Percentiles rank a stretch among this genome's conserved stretches.
Evolutionary conservation across 345 rosid species (phyloP).

Genomic region (Aegle marmelos): DNA sequence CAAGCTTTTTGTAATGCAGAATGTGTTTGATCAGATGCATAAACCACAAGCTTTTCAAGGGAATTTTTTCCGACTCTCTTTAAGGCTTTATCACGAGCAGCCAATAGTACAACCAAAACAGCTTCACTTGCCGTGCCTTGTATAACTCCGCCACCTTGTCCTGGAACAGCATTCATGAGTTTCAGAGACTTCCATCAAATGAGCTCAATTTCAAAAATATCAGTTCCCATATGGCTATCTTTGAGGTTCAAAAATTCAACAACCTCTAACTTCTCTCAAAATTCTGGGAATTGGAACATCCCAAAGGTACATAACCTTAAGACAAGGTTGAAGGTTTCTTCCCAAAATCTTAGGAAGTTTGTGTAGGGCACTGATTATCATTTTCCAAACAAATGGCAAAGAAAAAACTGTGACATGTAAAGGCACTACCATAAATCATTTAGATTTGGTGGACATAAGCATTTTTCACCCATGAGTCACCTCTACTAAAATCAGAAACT

Average conservation of each 20-base stretch:
- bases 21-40: constrained; percentile 89
- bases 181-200: constrained; percentile 5
- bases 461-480: background rate
- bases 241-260: constrained; percentile 1
- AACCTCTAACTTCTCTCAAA: background rate
- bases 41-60: constrained; percentile 74
- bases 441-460: background rate
- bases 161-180: constrained; percentile 36
- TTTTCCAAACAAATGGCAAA: background rate
- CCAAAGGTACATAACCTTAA: background rate
- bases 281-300: background rate
- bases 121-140: constrained; percentile 97
- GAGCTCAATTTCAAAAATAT: background rate
- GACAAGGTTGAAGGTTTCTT: background rate
- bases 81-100: constrained; percentile 70
- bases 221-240: background rate
- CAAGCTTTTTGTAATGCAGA: constrained; percentile 81
- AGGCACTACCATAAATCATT: background rate
- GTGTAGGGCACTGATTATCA: background rate
- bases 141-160: constrained; percentile 89
- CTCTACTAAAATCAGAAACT: background rate
- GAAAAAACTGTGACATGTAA: background rate
- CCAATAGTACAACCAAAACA: constrained; percentile 66
- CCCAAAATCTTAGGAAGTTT: background rate
- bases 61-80: constrained; percentile 53